Evolutionary conservation across 2,329 filamentous ascomycete species (phyloP).

Genomic region (Capronia epimyces): DNA sequence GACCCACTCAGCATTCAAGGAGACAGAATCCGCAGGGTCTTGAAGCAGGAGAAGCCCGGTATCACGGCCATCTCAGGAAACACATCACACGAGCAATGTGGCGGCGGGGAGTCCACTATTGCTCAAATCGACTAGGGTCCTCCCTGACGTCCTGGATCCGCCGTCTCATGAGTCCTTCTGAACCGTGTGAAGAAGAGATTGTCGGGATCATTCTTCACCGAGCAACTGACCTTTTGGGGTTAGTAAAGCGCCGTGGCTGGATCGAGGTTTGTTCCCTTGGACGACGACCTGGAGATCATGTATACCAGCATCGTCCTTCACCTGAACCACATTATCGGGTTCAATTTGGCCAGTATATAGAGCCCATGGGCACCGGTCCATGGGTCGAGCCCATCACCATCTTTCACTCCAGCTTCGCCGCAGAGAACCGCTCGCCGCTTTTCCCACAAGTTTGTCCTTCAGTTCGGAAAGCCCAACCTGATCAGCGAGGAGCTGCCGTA

Average conservation of each 20-base stretch:
- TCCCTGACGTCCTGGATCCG: not conserved
- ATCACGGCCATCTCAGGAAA: not conserved
- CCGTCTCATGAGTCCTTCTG: not conserved
- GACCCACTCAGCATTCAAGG: not conserved
- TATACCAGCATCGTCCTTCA: not conserved
- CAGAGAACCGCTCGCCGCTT: not conserved
- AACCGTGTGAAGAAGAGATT: not conserved
- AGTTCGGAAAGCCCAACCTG: not conserved
- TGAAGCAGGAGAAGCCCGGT: not conserved
- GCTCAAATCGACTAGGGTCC: not conserved
- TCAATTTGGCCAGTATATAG: not conserved
- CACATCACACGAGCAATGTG: not conserved
- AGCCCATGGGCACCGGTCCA: not conserved
- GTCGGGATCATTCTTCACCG: not conserved
- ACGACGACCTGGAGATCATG: not conserved
- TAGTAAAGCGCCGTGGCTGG: not conserved
- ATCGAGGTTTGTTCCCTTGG: not conserved
- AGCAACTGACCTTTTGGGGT: not conserved
- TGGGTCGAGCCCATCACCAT: not conserved
- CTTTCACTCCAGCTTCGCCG: not conserved
- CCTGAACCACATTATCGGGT: not conserved
- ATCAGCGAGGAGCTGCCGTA: not conserved
- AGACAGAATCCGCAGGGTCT: not conserved
- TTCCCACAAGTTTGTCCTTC: not conserved
- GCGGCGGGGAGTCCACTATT: not conserved